Base-by-base conservation (phyloP, 176 grass and related monocot genomes). In the Oryza officinalis region DNA sequence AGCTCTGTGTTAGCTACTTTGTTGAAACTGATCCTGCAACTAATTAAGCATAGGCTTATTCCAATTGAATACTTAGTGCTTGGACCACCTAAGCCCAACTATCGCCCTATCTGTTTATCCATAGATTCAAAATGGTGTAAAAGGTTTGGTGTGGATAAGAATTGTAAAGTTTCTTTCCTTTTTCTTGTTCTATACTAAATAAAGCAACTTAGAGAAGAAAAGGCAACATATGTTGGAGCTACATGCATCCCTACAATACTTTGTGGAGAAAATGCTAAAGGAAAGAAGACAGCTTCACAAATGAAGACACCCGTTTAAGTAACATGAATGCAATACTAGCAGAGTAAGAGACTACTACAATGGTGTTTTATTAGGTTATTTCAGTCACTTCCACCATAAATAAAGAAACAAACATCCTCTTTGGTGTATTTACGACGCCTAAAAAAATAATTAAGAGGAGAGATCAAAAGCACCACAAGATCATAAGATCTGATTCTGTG, bases 1-100 rank as follows among this genome's bases (percentile, higher is more conserved):
- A 74, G 47, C 71, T 59, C 25, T 84, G 10, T 68, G 37, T 15
- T 26, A 50, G 20, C n/a, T 63, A 65, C 54, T 79, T 52, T 66
- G 20, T 65, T 67, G 66, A 90, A 84, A 63, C 30, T 81, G 28
- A 74, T 76, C n/a, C 61, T 40, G 60, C 49, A 75, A 61, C 68
- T 74, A 64, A 88, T 69, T 40, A 79, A 73, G n/a, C 59, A 72
- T 69, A 45, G 28, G 60, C 74, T 89, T 88, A 23, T 81, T 87
- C 13, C 71, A 85, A 83, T 83, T 80, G 52, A 81, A 81, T 83
- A 82, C 71, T 80, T 87, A 92, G 84, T 94, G 67, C 78, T 75
- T 80, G 18, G 75, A 87, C 67, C 83, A 75, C 43, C 50, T 82
- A 79, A 71, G 68, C 45, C 46, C 59, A 87, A 64, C 78, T 3